Conservation (phyloP, 2,329 filamentous ascomycete genomes). For the Tolypocladium amazonense region DNA sequence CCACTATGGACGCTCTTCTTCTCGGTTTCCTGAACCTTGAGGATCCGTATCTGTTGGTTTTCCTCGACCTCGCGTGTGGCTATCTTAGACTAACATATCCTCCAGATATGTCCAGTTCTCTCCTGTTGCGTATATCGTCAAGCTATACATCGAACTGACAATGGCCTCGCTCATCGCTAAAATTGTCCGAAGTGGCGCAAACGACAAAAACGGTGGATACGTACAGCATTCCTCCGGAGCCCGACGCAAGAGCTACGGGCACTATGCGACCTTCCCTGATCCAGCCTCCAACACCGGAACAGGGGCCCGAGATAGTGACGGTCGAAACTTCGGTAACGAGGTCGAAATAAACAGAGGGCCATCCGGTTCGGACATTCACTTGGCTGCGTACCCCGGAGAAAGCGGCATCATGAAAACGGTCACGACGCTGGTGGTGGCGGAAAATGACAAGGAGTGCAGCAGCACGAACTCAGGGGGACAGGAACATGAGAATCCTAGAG, state of each 20-base stretch:
- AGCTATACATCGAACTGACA: slow-evolving; percentile 41
- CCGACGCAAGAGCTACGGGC: background rate
- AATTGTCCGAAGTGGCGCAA: slow-evolving; percentile 11
- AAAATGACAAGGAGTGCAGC: background rate
- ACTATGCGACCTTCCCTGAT: background rate
- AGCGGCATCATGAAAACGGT: background rate
- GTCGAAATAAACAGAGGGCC: background rate
- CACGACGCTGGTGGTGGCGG: background rate
- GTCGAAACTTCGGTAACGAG: slow-evolving; percentile 1
- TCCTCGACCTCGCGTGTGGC: too few relatives aligned
- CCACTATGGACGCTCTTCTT: slow-evolving; percentile 31
- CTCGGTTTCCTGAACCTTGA: slow-evolving; percentile 13
- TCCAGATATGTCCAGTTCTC: slow-evolving; percentile 33
- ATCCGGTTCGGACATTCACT: background rate
- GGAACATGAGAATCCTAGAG: background rate
- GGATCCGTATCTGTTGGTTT: background rate
- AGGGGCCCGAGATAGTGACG: background rate
- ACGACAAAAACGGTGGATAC: background rate
- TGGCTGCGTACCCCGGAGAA: background rate
- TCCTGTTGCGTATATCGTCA: slow-evolving; percentile 39
- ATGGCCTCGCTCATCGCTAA: slow-evolving; percentile 41
- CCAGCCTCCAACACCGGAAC: background rate
- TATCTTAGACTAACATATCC: background rate
- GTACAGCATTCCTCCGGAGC: background rate
- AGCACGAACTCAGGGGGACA: background rate